These are phyloP conservation scores for Aspergillus sp. DNA, from an alignment of 2,329 filamentous ascomycete genomes.

Conservation along the genomic window DNA sequence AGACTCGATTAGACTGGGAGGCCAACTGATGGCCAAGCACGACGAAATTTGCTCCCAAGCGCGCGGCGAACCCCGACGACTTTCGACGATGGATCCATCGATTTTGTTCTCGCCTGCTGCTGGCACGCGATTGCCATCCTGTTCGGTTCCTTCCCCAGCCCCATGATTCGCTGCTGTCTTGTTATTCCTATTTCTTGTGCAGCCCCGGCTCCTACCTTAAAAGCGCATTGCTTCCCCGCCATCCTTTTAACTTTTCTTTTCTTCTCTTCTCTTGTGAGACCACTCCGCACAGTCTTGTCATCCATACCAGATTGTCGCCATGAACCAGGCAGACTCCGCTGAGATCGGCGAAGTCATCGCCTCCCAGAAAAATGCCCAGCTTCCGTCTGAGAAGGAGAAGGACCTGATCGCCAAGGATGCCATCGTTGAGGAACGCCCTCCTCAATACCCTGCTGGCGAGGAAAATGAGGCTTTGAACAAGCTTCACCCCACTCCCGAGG, in stretches of 20 bases:
- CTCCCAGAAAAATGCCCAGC: not conserved
- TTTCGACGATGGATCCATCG: too few species aligned
- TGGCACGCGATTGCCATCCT: not conserved
- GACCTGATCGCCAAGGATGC: not conserved
- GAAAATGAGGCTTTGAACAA: slow-evolving; percentile 1
- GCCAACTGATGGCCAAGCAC: too few species aligned
- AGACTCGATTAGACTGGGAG: not conserved
- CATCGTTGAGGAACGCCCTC: not conserved
- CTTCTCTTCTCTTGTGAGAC: not conserved
- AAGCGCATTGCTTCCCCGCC: slow-evolving; percentile 4
- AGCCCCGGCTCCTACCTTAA: not conserved
- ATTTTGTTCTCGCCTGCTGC: not conserved
- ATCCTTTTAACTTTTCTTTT: not conserved
- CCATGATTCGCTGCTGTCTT: not conserved
- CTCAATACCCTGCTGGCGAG: not conserved
- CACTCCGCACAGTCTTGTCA: not conserved
- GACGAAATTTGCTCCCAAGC: not conserved
- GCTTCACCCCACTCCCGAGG: slow-evolving; percentile 33
- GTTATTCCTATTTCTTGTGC: not conserved
- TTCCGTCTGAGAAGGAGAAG: not conserved
- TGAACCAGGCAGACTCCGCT: not conserved
- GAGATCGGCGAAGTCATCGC: slow-evolving; percentile 6
- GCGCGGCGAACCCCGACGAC: not conserved
- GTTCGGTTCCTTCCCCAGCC: not conserved
- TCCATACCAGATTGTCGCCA: slow-evolving; percentile 2